Evolutionary conservation across 176 grass and related monocot species (phyloP).

Genomic region (Poa pratensis): DNA sequence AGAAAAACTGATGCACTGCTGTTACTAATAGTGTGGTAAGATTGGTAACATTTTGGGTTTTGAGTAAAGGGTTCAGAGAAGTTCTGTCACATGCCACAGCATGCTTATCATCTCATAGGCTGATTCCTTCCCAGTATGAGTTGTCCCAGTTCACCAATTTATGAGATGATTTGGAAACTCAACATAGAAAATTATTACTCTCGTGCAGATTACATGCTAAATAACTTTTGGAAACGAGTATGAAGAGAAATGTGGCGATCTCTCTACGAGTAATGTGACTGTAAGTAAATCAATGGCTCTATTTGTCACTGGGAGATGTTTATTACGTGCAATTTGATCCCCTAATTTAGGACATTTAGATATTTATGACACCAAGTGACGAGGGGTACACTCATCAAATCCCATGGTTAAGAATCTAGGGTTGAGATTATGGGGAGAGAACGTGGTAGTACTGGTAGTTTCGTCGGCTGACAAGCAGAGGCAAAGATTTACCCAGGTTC

Average conservation of each 20-base stretch:
- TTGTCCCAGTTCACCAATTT: background rate
- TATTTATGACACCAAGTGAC: too few species aligned
- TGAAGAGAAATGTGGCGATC: background rate
- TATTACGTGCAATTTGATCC: too few species aligned
- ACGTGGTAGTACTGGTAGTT: too few species aligned
- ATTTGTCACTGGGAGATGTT: too few species aligned
- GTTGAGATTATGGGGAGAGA: too few species aligned
- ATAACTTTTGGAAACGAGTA: background rate
- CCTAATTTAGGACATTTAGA: too few species aligned
- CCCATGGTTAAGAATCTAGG: too few species aligned
- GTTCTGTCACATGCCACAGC: background rate
- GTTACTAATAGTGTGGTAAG: background rate
- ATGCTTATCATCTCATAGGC: background rate
- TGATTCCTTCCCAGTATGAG: background rate
- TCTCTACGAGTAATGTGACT: background rate
- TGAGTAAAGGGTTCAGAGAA: background rate
- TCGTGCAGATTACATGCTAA: background rate
- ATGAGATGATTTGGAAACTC: background rate
- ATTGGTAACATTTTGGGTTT: background rate
- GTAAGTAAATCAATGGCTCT: too few species aligned
- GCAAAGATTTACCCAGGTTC: too few species aligned
- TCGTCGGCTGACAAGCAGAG: too few species aligned
- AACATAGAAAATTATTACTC: background rate
- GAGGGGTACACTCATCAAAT: too few species aligned
- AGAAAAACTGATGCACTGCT: background rate